Percentiles rank a stretch among this genome's conserved stretches.
Conservation (phyloP, 345 rosid species). For the Hibiscus trionum region DNA sequence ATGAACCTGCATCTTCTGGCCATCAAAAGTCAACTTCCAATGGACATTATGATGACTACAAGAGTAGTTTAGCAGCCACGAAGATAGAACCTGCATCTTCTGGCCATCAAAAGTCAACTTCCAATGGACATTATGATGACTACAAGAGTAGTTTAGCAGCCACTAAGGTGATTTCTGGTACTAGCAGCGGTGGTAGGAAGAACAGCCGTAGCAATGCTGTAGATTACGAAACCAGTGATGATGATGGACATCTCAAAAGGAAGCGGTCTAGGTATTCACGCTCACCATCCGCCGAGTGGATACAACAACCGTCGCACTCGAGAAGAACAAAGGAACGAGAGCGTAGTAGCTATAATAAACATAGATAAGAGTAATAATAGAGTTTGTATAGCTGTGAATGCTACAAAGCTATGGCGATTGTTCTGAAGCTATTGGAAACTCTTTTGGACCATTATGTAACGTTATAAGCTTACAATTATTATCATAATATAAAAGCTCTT, state of each 20-base stretch:
- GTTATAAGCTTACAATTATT: neutral
- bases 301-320: constrained; percentile 26
- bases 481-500: neutral
- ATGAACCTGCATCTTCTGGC: constrained; percentile 13
- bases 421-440: neutral
- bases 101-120: constrained; percentile 29
- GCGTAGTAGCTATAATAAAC: constrained; percentile 28
- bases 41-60: constrained; percentile 36
- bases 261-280: constrained; percentile 71
- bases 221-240: constrained; percentile 85
- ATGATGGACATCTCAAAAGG: constrained; percentile 88
- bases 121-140: constrained; percentile 42
- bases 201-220: constrained; percentile 20
- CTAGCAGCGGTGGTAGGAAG: constrained; percentile 22
- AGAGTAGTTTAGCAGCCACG: constrained; percentile 26
- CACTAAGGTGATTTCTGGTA: constrained; percentile 20
- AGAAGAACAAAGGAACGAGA: constrained; percentile 36
- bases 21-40: constrained; percentile 38
- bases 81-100: constrained; percentile 14
- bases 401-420: neutral
- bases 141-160: constrained; percentile 29
- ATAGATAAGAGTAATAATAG: constrained; percentile 18
- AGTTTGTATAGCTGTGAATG: too few relatives aligned
- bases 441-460: neutral
- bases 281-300: constrained; percentile 27